Evolutionary conservation across 192 early-diverging fungal genomes (phyloP).

Genomic region (Lobosporangium transversale): DNA sequence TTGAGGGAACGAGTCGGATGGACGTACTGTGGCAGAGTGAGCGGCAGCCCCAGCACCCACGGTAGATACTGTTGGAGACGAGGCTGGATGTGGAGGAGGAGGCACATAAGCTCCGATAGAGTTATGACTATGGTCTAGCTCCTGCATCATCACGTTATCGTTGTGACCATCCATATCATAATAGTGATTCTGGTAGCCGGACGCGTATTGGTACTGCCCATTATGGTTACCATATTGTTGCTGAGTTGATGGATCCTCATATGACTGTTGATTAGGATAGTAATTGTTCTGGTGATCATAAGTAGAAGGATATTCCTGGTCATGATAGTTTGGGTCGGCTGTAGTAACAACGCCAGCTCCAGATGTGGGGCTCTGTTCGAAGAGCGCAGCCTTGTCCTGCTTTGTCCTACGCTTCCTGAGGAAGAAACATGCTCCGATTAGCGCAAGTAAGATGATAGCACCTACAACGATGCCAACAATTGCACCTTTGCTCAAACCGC

Average conservation of each 20-base stretch:
- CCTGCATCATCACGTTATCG: slow-evolving; percentile 25
- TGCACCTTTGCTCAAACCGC: slow-evolving; percentile 44
- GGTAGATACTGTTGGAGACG: not conserved
- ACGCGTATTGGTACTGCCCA: not conserved
- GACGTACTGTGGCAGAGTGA: slow-evolving; percentile 10
- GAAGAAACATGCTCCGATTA: slow-evolving; percentile 12
- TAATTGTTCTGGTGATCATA: slow-evolving; percentile 20
- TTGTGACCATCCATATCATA: slow-evolving; percentile 6
- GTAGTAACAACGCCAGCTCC: not conserved
- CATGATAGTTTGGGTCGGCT: slow-evolving; percentile 8
- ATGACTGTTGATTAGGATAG: slow-evolving; percentile 12
- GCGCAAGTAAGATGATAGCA: slow-evolving; percentile 7
- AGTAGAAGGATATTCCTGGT: slow-evolving; percentile 16
- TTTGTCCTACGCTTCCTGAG: slow-evolving; percentile 12
- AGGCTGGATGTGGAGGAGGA: slow-evolving; percentile 28
- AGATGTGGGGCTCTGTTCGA: not conserved
- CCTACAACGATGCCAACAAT: slow-evolving; percentile 44
- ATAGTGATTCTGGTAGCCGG: slow-evolving; percentile 4
- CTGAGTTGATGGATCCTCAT: slow-evolving; percentile 1
- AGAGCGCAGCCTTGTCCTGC: slow-evolving; percentile 4
- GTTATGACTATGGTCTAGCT: not conserved
- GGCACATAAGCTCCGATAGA: slow-evolving; percentile 10
- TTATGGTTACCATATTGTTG: not conserved
- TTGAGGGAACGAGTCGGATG: slow-evolving; percentile 36
- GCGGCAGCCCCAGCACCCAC: not conserved